A percentile compares a stretch with the other conserved stretches of the same genome.
Evolutionary conservation across 345 rosid species (phyloP).

Genomic region (Mallotus nudiflorus): DNA sequence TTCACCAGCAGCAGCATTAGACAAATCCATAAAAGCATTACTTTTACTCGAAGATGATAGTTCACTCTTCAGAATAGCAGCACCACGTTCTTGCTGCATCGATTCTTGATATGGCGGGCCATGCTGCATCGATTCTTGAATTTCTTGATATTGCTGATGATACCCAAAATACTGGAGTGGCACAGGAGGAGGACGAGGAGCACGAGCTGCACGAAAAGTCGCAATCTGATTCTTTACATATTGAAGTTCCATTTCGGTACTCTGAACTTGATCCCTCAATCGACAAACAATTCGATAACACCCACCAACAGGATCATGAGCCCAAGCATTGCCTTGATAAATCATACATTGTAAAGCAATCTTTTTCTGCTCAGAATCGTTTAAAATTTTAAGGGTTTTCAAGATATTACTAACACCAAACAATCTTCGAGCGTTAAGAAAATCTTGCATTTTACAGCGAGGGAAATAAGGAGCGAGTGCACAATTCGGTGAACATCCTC

Average conservation of each 20-base stretch:
- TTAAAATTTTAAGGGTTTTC: slow-evolving; percentile 16
- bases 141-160: background rate
- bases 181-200: background rate
- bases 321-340: slow-evolving; percentile 45
- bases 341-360: slow-evolving; percentile 31
- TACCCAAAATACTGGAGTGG: background rate
- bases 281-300: slow-evolving; percentile 16
- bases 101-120: no score
- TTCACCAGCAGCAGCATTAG: no score
- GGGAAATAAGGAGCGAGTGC: slow-evolving; percentile 47
- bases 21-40: no score
- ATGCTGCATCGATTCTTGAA: background rate
- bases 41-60: background rate
- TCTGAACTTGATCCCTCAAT: slow-evolving; percentile 9
- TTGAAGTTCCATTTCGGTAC: slow-evolving; percentile 12
- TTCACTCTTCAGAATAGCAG: no score
- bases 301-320: slow-evolving; percentile 47
- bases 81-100: no score
- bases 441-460: slow-evolving; percentile 26
- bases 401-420: slow-evolving; percentile 47
- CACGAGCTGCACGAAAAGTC: background rate
- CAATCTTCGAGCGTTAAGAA: slow-evolving; percentile 39
- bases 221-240: slow-evolving; percentile 20
- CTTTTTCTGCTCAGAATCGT: background rate
- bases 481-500: slow-evolving; percentile 40